Base-by-base conservation (phyloP, 768 basidiomycete species). In the Strobilomyces echinocephalus region DNA sequence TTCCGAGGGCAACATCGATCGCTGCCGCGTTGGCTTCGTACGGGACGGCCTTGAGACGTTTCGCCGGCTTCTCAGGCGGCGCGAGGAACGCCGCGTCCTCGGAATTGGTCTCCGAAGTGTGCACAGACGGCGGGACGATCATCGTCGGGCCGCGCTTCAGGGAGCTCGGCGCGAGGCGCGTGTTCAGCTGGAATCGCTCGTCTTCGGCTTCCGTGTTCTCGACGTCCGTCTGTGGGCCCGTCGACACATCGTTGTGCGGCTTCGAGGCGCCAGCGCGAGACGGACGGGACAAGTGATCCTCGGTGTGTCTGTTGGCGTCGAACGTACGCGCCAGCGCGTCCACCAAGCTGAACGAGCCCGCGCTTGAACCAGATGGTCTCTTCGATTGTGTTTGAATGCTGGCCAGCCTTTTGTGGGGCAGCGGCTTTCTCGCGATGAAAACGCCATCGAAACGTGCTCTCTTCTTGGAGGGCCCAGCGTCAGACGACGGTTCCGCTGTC, bases 311-410 rank as follows among this genome's bases (percentile, higher is more conserved):
- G 45, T 69, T 69, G 3, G 67, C 67, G n/a, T 60, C 20, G 26
- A 69, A 68, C 24, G 67, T 65, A 15, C 39, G 61, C 35, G 59
- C 39, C 15, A 68, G 46, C 31, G 65, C 67, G 30, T 63, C 60
- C 28, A 67, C 61, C 20, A 69, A 43, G 48, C 50, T 63, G 16
- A 60, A 39, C 16, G 11, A 9, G 10, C 2, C 33, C 8, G 42
- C 5, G 18, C 4, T 49, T 11, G 65, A 40, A 34, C 34, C 14
- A 12, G 46, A 12, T 16, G 36, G 15, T 18, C 20, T 31, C 24
- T 4, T 16, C 35, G 41, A 18, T 28, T 18, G 46, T 18, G 35
- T 11, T 10, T 6, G 43, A 7, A 35, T 8, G n/a, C n/a, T 24
- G 38, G 2, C 1, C 16, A 26, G 1, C 33, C 42, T 54, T 36